Conservation (phyloP, 345 rosid genomes). For the Arabis alpina region DNA sequence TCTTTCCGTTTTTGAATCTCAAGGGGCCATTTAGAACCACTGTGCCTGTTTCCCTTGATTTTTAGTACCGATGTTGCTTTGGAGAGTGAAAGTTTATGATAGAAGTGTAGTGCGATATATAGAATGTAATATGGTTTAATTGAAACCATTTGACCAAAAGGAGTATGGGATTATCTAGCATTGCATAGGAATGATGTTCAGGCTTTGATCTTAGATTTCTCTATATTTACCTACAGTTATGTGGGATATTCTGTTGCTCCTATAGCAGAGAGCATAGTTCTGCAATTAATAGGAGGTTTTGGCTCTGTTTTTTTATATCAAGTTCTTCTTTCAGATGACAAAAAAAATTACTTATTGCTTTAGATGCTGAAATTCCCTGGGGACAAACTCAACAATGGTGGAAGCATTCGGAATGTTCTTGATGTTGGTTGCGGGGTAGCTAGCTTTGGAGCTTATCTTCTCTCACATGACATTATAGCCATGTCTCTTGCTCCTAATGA, state of each 20-base stretch:
- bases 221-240: not conserved
- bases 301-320: constrained; percentile 24
- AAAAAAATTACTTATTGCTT: constrained; percentile 39
- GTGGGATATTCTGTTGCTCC: constrained; percentile 17
- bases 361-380: constrained; percentile 97
- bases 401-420: constrained; percentile 81
- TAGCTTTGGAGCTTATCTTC: constrained; percentile 98
- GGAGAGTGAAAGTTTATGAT: not conserved
- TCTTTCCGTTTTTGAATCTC: constrained; percentile 1
- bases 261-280: constrained; percentile 17
- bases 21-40: not conserved
- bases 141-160: constrained; percentile 2
- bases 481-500: constrained; percentile 99
- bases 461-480: constrained; percentile 75
- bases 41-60: not conserved
- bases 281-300: constrained; percentile 25
- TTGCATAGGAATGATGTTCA: not conserved
- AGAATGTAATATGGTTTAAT: not conserved
- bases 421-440: constrained; percentile 99
- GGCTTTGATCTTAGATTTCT: constrained; percentile 6
- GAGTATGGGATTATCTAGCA: not conserved
- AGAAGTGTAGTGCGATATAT: not conserved
- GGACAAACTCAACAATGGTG: constrained; percentile 84
- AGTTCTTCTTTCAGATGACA: constrained; percentile 40
- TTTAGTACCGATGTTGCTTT: not conserved